These are phyloP conservation scores for Exophiala viscosa DNA, from an alignment of 2,329 filamentous ascomycete species.

Conservation along the genomic window DNA sequence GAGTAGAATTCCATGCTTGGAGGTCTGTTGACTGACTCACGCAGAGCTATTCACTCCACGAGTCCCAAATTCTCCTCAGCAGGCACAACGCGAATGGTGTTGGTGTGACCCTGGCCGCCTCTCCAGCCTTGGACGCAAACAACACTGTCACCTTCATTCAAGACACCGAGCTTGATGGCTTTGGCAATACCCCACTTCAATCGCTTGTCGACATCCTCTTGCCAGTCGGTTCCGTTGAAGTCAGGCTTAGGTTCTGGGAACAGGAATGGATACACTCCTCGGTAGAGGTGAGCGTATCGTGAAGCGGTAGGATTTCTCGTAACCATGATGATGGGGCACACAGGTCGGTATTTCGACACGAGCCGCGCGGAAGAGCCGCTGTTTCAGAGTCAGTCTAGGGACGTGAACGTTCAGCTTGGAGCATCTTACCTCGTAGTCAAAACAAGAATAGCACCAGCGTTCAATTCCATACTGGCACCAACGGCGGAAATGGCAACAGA, in stretches of 20 bases:
- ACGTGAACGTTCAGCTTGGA: neutral
- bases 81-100: slow-evolving; percentile 55
- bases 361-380: slow-evolving; percentile 90
- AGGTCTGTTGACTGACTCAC: slow-evolving; percentile 19
- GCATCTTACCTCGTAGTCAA: slow-evolving; percentile 73
- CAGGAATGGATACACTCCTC: slow-evolving; percentile 95
- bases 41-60: slow-evolving; percentile 24
- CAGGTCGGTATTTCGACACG: slow-evolving; percentile 95
- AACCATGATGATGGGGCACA: slow-evolving; percentile 99
- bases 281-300: slow-evolving; percentile 90
- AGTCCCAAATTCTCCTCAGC: slow-evolving; percentile 39
- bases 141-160: slow-evolving; percentile 71
- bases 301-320: slow-evolving; percentile 80
- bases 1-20: slow-evolving; percentile 12
- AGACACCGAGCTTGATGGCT: slow-evolving; percentile 76
- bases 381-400: slow-evolving; percentile 25
- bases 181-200: slow-evolving; percentile 95
- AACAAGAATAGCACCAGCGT: slow-evolving; percentile 92
- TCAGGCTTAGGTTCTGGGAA: slow-evolving; percentile 93
- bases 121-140: slow-evolving; percentile 67
- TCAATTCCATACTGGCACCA: slow-evolving; percentile 90
- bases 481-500: slow-evolving; percentile 97
- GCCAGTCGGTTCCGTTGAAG: slow-evolving; percentile 75
- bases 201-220: slow-evolving; percentile 95
- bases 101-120: slow-evolving; percentile 65